phyloP scores from a whole-genome alignment of 192 early-diverging fungal genomes.

The Coemansia sp. region DNA sequence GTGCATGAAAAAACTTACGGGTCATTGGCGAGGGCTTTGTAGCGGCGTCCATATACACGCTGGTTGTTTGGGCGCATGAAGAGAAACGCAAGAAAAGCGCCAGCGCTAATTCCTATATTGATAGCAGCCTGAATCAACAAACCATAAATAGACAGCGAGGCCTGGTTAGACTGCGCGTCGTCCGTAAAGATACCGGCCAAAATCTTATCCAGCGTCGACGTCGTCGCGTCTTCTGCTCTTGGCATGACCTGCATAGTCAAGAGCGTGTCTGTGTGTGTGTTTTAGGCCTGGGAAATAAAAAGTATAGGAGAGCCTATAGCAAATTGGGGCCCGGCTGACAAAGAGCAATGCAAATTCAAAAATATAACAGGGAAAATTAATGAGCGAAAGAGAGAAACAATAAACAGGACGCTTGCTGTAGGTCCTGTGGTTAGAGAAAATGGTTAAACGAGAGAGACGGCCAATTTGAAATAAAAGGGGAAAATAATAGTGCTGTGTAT shows the following conservation, averaged over 20 bases:
- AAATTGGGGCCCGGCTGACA: no score
- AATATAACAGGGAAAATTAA: no score
- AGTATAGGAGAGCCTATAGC: no score
- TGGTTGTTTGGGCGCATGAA: slow-evolving; percentile 58
- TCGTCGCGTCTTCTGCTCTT: no score
- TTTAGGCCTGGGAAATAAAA: not conserved
- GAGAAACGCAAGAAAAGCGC: slow-evolving; percentile 54
- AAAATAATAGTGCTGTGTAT: no score
- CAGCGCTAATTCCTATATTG: slow-evolving; percentile 56
- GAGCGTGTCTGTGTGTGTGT: slow-evolving; percentile 6
- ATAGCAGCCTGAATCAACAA: slow-evolving; percentile 60
- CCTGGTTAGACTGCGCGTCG: slow-evolving; percentile 34
- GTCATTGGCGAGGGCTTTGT: slow-evolving; percentile 47
- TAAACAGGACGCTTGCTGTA: no score
- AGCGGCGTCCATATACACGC: slow-evolving; percentile 49
- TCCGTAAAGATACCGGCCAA: slow-evolving; percentile 48
- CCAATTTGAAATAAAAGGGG: no score
- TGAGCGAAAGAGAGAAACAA: no score
- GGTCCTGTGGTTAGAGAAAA: no score
- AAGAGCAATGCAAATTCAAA: no score
- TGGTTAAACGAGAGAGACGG: no score
- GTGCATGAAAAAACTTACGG: slow-evolving; percentile 22
- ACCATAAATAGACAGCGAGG: slow-evolving; percentile 53
- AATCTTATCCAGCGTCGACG: slow-evolving; percentile 38
- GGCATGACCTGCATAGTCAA: no score